Evolutionary conservation across 2,329 filamentous ascomycete genomes (phyloP).

Genomic region (Myriosclerotinia curreyana): DNA sequence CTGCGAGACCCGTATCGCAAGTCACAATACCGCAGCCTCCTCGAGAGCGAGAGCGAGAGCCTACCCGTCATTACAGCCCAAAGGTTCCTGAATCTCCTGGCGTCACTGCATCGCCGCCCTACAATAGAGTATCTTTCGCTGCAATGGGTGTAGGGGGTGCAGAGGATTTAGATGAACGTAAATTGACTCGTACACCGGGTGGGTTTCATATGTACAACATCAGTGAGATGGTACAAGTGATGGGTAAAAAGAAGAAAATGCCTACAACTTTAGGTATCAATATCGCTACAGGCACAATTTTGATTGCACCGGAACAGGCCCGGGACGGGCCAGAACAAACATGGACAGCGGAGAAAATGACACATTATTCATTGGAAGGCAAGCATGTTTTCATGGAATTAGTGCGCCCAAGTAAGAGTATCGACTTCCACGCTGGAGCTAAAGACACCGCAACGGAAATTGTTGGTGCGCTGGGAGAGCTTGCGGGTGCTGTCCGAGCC

Average conservation of each 20-base stretch:
- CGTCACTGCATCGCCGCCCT: constrained; percentile 50
- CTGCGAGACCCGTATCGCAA: constrained; percentile 59
- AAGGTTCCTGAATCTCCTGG: constrained; percentile 45
- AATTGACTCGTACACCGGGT: constrained; percentile 58
- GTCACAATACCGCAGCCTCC: constrained; percentile 44
- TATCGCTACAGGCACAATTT: constrained; percentile 78
- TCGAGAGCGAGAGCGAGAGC: constrained; percentile 29
- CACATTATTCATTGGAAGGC: constrained; percentile 96
- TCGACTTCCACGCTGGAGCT: constrained; percentile 94
- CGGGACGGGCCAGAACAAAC: constrained; percentile 82
- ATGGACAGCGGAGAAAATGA: constrained; percentile 92
- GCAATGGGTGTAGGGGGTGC: constrained; percentile 40
- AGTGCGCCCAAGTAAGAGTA: constrained; percentile 85
- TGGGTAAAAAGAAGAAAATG: constrained; percentile 98
- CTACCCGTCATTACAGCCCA: constrained; percentile 29
- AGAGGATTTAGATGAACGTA: constrained; percentile 45
- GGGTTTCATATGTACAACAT: constrained; percentile 96
- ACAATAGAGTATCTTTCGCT: constrained; percentile 47
- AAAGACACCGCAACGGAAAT: constrained; percentile 98
- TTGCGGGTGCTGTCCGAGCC: constrained; percentile 81
- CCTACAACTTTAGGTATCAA: constrained; percentile 96
- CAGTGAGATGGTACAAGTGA: constrained; percentile 89
- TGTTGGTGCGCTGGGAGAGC: constrained; percentile 79
- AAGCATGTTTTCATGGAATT: constrained; percentile 97
- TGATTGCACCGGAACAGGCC: constrained; percentile 83